These are phyloP conservation scores for Neopestalotiopsis rosae DNA, from an alignment of 2,329 filamentous ascomycete species.

Conservation along the genomic window DNA sequence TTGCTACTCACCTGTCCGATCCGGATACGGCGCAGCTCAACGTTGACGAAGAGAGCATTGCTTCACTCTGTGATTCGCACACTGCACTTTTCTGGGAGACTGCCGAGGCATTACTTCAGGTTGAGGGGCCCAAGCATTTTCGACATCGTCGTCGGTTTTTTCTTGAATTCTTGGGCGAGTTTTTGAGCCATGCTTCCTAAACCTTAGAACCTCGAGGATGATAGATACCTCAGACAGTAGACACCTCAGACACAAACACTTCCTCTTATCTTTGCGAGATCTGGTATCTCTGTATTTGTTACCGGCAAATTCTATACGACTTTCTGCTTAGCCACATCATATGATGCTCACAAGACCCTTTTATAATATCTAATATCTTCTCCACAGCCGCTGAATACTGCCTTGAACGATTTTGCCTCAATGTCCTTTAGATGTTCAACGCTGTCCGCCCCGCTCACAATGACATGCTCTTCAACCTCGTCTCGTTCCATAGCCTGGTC, in stretches of 20 bases:
- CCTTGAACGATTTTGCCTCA: not conserved
- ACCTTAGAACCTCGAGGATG: not conserved
- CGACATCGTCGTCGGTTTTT: slow-evolving; percentile 7
- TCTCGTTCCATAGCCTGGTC: slow-evolving; percentile 10
- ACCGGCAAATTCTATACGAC: not conserved
- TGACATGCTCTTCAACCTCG: slow-evolving; percentile 2
- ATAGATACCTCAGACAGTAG: not conserved
- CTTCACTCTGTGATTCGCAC: not conserved
- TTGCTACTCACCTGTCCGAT: not conserved
- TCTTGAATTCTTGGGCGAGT: not conserved
- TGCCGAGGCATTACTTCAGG: not conserved
- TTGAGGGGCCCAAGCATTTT: slow-evolving; percentile 6
- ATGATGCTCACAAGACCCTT: not conserved
- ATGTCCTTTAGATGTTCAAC: not conserved
- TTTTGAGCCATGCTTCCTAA: not conserved
- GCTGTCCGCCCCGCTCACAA: slow-evolving; percentile 1
- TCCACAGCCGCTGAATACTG: slow-evolving; percentile 1
- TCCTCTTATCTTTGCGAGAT: no score
- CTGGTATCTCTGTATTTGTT: not conserved
- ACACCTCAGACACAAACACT: no score
- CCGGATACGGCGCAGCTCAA: slow-evolving; percentile 4
- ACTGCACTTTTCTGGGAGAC: slow-evolving; percentile 1
- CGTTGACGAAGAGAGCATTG: not conserved
- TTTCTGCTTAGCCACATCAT: not conserved
- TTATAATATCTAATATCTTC: slow-evolving; percentile 3